Base-by-base conservation (phyloP, 169 alveolate species). In the Amoebophrya sp. region DNA sequence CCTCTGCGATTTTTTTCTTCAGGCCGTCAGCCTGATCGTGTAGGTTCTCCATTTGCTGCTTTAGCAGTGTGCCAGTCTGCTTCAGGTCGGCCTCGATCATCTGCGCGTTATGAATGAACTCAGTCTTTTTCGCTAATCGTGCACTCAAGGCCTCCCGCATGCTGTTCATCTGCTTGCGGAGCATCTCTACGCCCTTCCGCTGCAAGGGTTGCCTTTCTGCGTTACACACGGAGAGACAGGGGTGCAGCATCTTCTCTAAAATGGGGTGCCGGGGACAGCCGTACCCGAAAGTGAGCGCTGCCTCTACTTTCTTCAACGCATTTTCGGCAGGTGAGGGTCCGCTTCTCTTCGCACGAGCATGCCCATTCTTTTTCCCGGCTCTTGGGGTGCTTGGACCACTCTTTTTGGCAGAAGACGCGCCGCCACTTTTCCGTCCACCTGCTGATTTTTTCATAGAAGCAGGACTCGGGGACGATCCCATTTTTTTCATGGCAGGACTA, bases 171-270 rank as follows among this genome's bases (percentile, higher is more conserved):
- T 65, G 83, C 83, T 1, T 18, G 83, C 39, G 1, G 36, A 65
- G 83, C 83, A 65, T 65, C 36, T 65, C 83, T 36, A 65, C 83
- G 83, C 83, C 83, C 83, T 65, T 65, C 26, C 26, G 2, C 83
- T 65, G 83, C 83, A 65, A 36, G 38, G 36, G 36, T 36, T 26
- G 36, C 36, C 83, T 29, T 26, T 18, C 83, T 6, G 83, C 18
- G 12, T 65, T 36, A 36, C 83, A 65, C 33, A 65, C 83, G 36
- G 12, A 29, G 2, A 65, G 12, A 36, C 83, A 65, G 83, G 83
- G 83, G 33, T 36, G 83, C 83, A 65, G 83, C 83, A 65, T 65
- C 26, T 65, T 65, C 26, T 65, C 83, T 36, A 65, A 36, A 10
- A 65, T 36, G 33, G 83, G 83, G 83, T 65, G 83, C 26, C 83